phyloP scores from a whole-genome alignment of 2,329 filamentous ascomycete genomes.

The Westerdykella ornata region DNA sequence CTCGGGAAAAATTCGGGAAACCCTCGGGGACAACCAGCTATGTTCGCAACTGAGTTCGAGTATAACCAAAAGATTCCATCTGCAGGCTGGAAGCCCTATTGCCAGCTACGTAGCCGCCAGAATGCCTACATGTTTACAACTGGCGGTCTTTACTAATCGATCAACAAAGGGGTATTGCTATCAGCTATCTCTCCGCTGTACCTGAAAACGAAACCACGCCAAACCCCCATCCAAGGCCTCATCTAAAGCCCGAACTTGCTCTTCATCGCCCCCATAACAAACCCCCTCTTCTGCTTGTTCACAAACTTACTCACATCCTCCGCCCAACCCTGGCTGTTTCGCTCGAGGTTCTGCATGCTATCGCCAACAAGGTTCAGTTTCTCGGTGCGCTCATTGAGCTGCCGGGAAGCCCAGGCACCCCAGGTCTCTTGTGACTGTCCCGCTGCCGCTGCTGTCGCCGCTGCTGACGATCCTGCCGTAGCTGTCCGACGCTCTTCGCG shows the following conservation, averaged over 20 bases:
- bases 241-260: slow-evolving; percentile 30
- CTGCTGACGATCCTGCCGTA: slow-evolving; percentile 32
- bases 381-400: slow-evolving; percentile 86
- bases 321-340: slow-evolving; percentile 75
- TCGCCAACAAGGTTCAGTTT: slow-evolving; percentile 77
- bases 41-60: too few species aligned
- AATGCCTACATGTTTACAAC: too few species aligned
- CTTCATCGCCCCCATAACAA: slow-evolving; percentile 58
- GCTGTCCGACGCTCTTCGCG: slow-evolving; percentile 31
- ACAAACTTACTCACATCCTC: slow-evolving; percentile 86
- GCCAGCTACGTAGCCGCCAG: too few species aligned
- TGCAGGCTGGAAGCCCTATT: too few species aligned
- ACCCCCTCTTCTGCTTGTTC: slow-evolving; percentile 76
- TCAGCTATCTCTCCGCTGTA: too few species aligned
- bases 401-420: slow-evolving; percentile 73
- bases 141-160: too few species aligned
- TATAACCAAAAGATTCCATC: too few species aligned
- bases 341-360: slow-evolving; percentile 72
- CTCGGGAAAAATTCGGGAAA: too few species aligned
- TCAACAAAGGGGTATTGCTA: too few species aligned
- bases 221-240: too few species aligned
- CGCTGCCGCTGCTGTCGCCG: slow-evolving; percentile 10
- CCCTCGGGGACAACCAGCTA: too few species aligned
- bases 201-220: too few species aligned
- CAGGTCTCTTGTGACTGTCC: slow-evolving; percentile 47